Percentiles rank a stretch among this genome's conserved stretches.
Conservation (phyloP, 352 stramenopile species). For the Globisporangium sylvaticum region DNA sequence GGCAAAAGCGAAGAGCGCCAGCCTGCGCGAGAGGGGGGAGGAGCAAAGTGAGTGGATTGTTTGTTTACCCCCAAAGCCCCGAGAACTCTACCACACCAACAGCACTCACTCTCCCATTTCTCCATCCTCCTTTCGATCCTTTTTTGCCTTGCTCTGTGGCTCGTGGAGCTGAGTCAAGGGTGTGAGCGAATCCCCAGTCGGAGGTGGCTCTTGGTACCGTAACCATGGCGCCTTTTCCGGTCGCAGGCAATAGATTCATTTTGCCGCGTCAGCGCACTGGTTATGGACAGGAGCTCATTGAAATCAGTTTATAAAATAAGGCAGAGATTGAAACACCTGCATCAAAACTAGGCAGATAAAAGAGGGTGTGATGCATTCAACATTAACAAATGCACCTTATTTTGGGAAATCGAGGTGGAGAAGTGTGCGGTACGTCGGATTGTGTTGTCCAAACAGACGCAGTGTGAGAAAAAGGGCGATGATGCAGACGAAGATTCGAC, state of each 20-base stretch:
- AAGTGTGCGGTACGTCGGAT: slow-evolving; percentile 2
- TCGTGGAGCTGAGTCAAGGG: not conserved
- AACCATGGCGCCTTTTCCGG: not conserved
- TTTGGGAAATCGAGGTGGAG: not conserved
- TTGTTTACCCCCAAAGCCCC: not conserved
- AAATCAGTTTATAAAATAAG: not conserved
- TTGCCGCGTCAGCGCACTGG: not conserved
- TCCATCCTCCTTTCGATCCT: not conserved
- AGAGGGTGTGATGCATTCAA: not conserved
- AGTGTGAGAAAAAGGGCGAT: not conserved
- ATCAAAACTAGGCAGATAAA: not conserved
- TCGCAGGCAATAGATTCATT: not conserved
- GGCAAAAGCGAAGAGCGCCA: not conserved
- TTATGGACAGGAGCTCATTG: not conserved
- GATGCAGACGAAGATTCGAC: slow-evolving; percentile 6
- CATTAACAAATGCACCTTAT: not conserved
- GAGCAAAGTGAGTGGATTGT: not conserved
- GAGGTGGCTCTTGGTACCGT: not conserved
- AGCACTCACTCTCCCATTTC: not conserved
- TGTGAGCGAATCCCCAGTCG: not conserved
- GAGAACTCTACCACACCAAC: no score
- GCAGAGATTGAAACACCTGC: accelerated
- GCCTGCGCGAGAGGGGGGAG: not conserved
- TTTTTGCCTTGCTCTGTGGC: not conserved
- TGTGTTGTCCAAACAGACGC: not conserved